These are phyloP conservation scores for Phytophthora cactorum DNA, from an alignment of 352 stramenopile species.

Conservation along the genomic window DNA sequence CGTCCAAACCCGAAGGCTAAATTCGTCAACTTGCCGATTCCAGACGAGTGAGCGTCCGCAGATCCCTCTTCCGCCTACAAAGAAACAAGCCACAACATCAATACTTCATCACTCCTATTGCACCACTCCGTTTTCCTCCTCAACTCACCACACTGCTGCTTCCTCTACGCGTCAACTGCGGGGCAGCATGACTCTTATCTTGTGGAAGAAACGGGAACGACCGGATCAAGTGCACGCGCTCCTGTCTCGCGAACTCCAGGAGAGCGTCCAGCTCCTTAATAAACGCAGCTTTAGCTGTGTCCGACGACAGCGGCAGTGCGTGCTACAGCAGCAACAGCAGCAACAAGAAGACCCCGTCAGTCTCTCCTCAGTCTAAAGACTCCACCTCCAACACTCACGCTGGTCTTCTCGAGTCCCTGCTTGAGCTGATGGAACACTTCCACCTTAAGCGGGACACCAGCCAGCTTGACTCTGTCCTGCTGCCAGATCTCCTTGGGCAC, in stretches of 20 bases:
- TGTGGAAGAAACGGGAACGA: slow-evolving; percentile 67
- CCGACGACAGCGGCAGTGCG: slow-evolving; percentile 54
- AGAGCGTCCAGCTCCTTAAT: slow-evolving; percentile 61
- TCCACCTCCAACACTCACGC: slow-evolving; percentile 32
- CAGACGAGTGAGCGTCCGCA: slow-evolving; percentile 17
- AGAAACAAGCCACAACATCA: neutral
- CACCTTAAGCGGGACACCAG: slow-evolving; percentile 64
- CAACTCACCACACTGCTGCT: slow-evolving; percentile 26
- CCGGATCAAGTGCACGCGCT: slow-evolving; percentile 59
- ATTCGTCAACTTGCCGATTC: slow-evolving; percentile 80
- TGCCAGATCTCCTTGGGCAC: slow-evolving; percentile 85
- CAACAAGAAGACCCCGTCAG: neutral
- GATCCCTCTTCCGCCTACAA: slow-evolving; percentile 28
- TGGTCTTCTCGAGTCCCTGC: slow-evolving; percentile 72
- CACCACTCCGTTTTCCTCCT: neutral
- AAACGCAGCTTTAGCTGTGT: slow-evolving; percentile 56
- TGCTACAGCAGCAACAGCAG: slow-evolving; percentile 42
- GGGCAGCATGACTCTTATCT: slow-evolving; percentile 20
- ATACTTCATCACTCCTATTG: neutral
- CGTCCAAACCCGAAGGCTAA: slow-evolving; percentile 82
- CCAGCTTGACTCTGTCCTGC: slow-evolving; percentile 70
- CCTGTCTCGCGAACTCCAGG: slow-evolving; percentile 49
- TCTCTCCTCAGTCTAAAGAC: neutral
- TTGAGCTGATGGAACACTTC: slow-evolving; percentile 75
- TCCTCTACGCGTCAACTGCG: slow-evolving; percentile 19